Percentiles rank a stretch among this genome's conserved stretches.
Conservation (phyloP, 2,329 filamentous ascomycete genomes). For the Fusarium sp. region DNA sequence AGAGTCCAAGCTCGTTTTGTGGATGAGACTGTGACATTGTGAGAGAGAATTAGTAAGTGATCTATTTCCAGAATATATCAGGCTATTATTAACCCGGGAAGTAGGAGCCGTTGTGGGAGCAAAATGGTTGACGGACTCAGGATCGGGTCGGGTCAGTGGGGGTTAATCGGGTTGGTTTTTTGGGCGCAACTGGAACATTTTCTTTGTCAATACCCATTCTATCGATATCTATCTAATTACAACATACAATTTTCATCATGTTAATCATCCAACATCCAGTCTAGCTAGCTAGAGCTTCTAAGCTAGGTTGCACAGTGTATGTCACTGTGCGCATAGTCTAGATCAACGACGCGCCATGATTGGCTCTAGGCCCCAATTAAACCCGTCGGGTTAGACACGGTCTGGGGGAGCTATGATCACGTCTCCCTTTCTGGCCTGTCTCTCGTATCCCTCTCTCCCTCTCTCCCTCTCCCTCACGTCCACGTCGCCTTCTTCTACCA, state of each 20-base stretch:
- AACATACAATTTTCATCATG: not conserved
- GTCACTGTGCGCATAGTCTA: slow-evolving; percentile 13
- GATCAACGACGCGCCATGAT: slow-evolving; percentile 12
- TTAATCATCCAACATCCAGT: not conserved
- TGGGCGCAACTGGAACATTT: not conserved
- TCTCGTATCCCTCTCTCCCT: slow-evolving; percentile 19
- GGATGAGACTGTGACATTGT: slow-evolving; percentile 13
- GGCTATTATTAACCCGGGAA: not conserved
- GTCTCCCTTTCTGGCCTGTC: slow-evolving; percentile 32
- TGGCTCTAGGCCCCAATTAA: slow-evolving; percentile 12
- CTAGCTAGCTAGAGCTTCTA: not conserved
- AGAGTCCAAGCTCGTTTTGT: slow-evolving; percentile 2
- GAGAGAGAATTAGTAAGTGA: not conserved
- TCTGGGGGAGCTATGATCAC: slow-evolving; percentile 25
- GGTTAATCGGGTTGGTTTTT: not conserved
- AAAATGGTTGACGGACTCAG: not conserved
- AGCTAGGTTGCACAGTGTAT: slow-evolving; percentile 10
- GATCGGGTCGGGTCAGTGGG: not conserved
- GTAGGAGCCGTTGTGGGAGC: not conserved
- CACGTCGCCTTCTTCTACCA: slow-evolving; percentile 1
- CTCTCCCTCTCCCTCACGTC: slow-evolving; percentile 13
- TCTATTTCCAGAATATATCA: not conserved
- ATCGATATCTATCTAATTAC: not conserved
- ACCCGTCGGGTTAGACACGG: slow-evolving; percentile 20
- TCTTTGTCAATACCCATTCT: not conserved